Evolutionary conservation across 306 rosid genomes (phyloP).

Genomic region (Prinsepia uniflora): DNA sequence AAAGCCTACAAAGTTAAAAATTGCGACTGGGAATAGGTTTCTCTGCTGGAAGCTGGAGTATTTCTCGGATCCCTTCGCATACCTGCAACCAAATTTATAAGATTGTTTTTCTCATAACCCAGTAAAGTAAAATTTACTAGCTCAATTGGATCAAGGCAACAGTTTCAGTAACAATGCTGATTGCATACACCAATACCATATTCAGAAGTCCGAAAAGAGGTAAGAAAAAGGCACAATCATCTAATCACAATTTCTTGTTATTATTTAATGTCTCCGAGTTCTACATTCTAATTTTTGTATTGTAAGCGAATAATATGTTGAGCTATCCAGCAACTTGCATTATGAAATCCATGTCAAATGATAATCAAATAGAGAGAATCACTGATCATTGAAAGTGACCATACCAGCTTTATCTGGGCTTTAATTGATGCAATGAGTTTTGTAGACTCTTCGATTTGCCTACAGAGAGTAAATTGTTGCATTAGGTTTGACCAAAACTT

Average conservation of each 20-base stretch:
- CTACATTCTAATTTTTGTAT: background rate
- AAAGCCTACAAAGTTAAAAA: conserved; percentile 28
- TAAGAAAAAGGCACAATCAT: background rate
- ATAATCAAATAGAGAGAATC: conserved; percentile 6
- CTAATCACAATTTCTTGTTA: background rate
- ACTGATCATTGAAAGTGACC: conserved; percentile 5
- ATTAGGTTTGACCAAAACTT: conserved; percentile 11
- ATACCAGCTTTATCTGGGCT: conserved; percentile 90
- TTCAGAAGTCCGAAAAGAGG: background rate
- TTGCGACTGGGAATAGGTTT: conserved; percentile 38
- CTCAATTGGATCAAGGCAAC: background rate
- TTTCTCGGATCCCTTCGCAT: conserved; percentile 73
- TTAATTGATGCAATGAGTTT: conserved; percentile 77
- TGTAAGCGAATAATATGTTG: too few species aligned
- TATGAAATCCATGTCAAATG: too few species aligned
- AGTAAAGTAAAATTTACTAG: background rate
- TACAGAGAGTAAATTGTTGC: conserved; percentile 29
- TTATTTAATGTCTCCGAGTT: background rate
- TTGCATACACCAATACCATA: background rate
- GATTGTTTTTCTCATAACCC: conserved; percentile 4
- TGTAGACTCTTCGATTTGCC: conserved; percentile 82
- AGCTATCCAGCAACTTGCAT: background rate
- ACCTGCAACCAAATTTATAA: conserved; percentile 50
- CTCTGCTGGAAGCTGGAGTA: conserved; percentile 82
- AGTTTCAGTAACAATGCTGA: background rate